phyloP scores from a whole-genome alignment of 2,329 filamentous ascomycete species.

The Pezicula carpinea region DNA sequence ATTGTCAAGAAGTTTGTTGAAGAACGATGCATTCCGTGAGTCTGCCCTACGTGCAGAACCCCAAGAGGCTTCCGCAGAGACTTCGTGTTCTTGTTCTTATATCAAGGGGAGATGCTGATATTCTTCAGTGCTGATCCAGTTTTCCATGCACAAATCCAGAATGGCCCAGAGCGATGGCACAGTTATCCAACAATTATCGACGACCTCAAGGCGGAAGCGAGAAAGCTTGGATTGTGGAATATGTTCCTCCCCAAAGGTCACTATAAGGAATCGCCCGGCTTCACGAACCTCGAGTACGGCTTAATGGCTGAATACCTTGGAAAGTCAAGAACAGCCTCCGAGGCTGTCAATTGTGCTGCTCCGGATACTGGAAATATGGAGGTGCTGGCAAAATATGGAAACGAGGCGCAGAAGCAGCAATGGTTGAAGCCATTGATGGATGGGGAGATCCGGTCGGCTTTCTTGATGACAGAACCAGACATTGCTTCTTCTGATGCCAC shows the following conservation, averaged over 20 bases:
- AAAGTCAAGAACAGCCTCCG: conserved; percentile 75
- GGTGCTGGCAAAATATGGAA: conserved; percentile 87
- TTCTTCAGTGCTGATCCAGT: conserved; percentile 66
- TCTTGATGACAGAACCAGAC: conserved; percentile 91
- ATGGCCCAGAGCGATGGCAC: conserved; percentile 71
- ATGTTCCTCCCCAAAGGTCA: conserved; percentile 95
- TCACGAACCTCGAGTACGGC: conserved; percentile 93
- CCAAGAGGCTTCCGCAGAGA: conserved; percentile 1
- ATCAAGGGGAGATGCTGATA: conserved; percentile 11
- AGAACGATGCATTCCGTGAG: conserved; percentile 83
- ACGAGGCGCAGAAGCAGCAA: conserved; percentile 74
- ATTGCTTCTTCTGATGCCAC: conserved; percentile 87
- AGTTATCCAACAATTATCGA: conserved; percentile 78
- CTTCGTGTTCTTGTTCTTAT: conserved; percentile 1
- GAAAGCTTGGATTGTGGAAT: conserved; percentile 88
- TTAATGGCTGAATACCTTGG: conserved; percentile 96
- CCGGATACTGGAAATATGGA: conserved; percentile 97
- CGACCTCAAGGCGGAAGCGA: conserved; percentile 80
- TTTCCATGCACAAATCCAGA: conserved; percentile 71
- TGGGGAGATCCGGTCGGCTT: conserved; percentile 82
- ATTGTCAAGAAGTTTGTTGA: conserved; percentile 93
- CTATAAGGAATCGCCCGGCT: conserved; percentile 92
- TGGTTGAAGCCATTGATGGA: conserved; percentile 81
- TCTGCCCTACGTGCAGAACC: conserved; percentile 3
- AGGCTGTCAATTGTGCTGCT: conserved; percentile 85